phyloP scores from a whole-genome alignment of 2,329 filamentous ascomycete genomes.

The Claviceps africana region DNA sequence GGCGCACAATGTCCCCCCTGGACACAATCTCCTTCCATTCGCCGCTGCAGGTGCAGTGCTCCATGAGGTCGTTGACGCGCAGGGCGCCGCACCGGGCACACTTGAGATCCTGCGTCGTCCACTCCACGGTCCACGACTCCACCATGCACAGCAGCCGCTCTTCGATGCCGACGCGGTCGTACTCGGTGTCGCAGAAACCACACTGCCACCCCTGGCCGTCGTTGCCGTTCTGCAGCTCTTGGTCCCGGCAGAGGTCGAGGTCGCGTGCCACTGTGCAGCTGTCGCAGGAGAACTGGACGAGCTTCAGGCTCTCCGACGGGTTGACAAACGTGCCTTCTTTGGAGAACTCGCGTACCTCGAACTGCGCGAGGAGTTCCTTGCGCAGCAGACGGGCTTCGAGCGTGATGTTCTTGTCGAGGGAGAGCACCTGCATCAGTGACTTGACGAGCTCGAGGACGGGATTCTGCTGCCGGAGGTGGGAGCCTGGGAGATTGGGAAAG shows the following conservation, averaged over 20 bases:
- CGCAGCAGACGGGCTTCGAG: constrained; percentile 78
- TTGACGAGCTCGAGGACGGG: constrained; percentile 86
- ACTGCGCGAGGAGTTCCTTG: constrained; percentile 76
- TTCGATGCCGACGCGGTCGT: constrained; percentile 68
- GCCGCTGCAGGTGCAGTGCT: constrained; percentile 88
- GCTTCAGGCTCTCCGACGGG: constrained; percentile 58
- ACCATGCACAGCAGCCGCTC: constrained; percentile 68
- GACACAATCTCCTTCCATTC: constrained; percentile 64
- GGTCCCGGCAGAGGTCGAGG: constrained; percentile 83
- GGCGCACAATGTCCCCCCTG: constrained; percentile 48
- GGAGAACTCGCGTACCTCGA: constrained; percentile 90
- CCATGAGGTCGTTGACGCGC: constrained; percentile 84
- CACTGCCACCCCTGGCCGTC: constrained; percentile 54
- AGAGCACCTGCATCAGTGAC: constrained; percentile 80
- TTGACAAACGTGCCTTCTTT: constrained; percentile 79
- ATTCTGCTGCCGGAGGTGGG: constrained; percentile 41
- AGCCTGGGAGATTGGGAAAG: constrained; percentile 69
- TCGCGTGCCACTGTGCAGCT: constrained; percentile 83
- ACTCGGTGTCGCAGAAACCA: constrained; percentile 58
- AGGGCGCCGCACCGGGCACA: constrained; percentile 60
- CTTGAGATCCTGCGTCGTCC: constrained; percentile 81
- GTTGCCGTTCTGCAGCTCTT: constrained; percentile 46
- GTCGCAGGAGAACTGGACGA: constrained; percentile 70
- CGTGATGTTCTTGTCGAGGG: constrained; percentile 77
- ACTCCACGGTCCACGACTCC: constrained; percentile 60